Evolutionary conservation across 2,329 filamentous ascomycete genomes (phyloP), one percentile per base, ranked within the genome.

Genomic region (Zasmidium citrigriseum): DNA sequence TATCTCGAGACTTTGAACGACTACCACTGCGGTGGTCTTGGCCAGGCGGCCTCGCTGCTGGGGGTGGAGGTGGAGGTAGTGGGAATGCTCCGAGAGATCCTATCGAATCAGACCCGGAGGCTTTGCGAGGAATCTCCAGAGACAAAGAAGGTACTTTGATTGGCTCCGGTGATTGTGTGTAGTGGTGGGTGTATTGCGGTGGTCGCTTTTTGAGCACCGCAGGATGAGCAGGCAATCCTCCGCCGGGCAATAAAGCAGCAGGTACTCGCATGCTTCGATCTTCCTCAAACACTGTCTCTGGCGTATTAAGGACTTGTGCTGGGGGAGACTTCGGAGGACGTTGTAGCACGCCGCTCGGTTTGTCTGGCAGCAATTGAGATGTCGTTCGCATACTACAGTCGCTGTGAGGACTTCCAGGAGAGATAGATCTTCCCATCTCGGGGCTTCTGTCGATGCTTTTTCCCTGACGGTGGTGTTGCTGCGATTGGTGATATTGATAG

Each of bases 221-320:
- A 14, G 61, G 61, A 50, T 64, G 58, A 14, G 61, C 55, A 18
- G 63, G 61, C 21, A 63, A 51, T 1, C 58, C 34, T 16, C 34
- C 34, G n/a, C 59, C 60, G 12, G 58, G 62, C 12, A 59, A 21
- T 24, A 59, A 24, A 14, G 25, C 48, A 25, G 41, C 23, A 16
- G 61, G 65, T 12, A 66, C 53, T 20, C 56, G 56, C n/a, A 59
- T 48, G 20, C 45, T 53, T 27, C 59, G 60, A 34, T 74, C 69
- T 48, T 74, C 72, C 45, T 73, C 72, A 46, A 74, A 72, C 1
- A 72, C 57, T 14, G 72, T 73, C 14, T 64, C 67, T 44, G 64
- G 64, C 9, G 67, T 70, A n/a, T 61, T 58, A 10, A 63, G 45
- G 16, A 52, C 64, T 14, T 61, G 57, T 10, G 58, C 61, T 51